A percentile compares a stretch with the other conserved stretches of the same genome.
phyloP scores from a whole-genome alignment of 148 eudicot genomes.

The Silene uniflora region DNA sequence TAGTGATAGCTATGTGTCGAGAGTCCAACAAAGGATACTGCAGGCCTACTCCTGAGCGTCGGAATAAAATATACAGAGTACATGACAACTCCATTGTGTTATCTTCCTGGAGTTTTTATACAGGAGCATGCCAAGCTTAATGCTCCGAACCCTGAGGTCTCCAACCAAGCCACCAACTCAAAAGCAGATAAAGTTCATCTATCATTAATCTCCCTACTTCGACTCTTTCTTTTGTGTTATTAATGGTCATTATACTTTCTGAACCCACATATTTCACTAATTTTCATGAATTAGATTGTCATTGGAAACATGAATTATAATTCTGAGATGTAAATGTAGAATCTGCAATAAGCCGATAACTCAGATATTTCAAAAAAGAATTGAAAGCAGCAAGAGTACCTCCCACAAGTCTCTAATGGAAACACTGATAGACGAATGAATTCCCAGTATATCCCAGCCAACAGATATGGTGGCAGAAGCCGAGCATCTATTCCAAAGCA shows the following conservation, averaged over 20 bases:
- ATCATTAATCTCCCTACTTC: too few species aligned
- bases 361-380: neutral
- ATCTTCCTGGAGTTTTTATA: neutral
- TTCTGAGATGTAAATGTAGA: too few species aligned
- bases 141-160: neutral
- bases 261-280: too few species aligned
- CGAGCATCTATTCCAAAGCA: constrained; percentile 87
- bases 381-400: constrained; percentile 30
- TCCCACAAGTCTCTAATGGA: constrained; percentile 86
- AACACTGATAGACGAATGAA: constrained; percentile 54
- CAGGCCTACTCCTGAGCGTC: too few species aligned
- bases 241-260: too few species aligned
- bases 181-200: neutral
- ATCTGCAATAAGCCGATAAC: too few species aligned
- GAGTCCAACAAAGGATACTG: neutral
- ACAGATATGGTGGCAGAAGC: constrained; percentile 50
- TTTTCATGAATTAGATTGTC: too few species aligned
- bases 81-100: too few species aligned
- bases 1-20: neutral
- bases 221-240: too few species aligned
- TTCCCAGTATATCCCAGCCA: constrained; percentile 65
- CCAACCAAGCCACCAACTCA: neutral
- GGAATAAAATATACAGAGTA: too few species aligned
- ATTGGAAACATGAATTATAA: too few species aligned
- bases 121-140: neutral